Evolutionary conservation across 2,329 filamentous ascomycete genomes (phyloP).

Genomic region (Penicillium sp.): DNA sequence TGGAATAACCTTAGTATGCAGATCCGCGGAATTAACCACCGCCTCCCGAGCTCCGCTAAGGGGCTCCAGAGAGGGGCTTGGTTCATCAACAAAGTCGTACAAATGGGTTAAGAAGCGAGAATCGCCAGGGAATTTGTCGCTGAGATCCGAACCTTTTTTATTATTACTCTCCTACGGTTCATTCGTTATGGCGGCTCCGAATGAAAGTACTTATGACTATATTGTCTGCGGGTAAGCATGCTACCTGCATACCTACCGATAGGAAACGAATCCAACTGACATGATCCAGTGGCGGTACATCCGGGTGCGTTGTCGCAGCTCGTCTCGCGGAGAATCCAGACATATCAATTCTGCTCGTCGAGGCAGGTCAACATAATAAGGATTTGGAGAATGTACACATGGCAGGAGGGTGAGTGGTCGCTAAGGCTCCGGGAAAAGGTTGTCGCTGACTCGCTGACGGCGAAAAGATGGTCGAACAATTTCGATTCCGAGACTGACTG

Average conservation of each 20-base stretch:
- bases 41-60: neutral
- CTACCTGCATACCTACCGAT: neutral
- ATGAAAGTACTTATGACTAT: slow-evolving; percentile 26
- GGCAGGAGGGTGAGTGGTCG: slow-evolving; percentile 38
- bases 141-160: neutral
- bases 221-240: slow-evolving; percentile 32
- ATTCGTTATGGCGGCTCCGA: slow-evolving; percentile 15
- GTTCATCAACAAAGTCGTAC: neutral
- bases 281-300: slow-evolving; percentile 45
- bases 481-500: slow-evolving; percentile 47
- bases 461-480: slow-evolving; percentile 42
- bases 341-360: slow-evolving; percentile 46
- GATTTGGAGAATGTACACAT: slow-evolving; percentile 50
- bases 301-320: slow-evolving; percentile 51
- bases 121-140: neutral
- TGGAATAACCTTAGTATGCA: neutral
- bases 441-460: neutral
- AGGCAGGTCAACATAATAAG: slow-evolving; percentile 50
- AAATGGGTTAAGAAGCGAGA: neutral
- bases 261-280: neutral
- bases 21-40: neutral
- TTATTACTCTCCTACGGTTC: neutral
- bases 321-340: slow-evolving; percentile 49
- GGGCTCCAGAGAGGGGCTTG: neutral
- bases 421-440: neutral